Percentiles rank a stretch among this genome's conserved stretches.
Evolutionary conservation across 129 eudicot species (phyloP).

Genomic region (Tagetes patula): DNA sequence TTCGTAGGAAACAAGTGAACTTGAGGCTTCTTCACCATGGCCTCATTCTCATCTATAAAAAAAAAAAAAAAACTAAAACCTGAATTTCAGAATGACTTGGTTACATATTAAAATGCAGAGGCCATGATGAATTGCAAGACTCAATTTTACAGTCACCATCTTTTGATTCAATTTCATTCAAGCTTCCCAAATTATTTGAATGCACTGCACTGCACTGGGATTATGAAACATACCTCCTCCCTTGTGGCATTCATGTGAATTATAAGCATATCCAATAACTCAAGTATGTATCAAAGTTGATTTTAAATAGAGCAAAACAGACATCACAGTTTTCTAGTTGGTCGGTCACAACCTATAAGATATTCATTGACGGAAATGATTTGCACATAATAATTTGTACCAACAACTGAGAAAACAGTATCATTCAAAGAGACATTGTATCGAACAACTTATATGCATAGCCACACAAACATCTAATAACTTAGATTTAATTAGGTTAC

Average conservation of each 20-base stretch:
- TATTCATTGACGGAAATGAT: not conserved
- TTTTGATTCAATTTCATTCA: not conserved
- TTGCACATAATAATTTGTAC: not conserved
- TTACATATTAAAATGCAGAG: constrained; percentile 51
- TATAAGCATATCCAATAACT: constrained; percentile 26
- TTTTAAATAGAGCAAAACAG: not conserved
- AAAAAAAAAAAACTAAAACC: constrained; percentile 89
- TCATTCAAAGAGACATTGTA: not conserved
- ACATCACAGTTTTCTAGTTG: not conserved
- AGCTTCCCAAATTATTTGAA: not conserved
- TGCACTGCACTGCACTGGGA: not conserved
- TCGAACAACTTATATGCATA: not conserved
- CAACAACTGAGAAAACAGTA: not conserved
- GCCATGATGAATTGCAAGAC: constrained; percentile 37
- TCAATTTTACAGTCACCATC: not conserved
- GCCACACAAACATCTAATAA: too few relatives aligned
- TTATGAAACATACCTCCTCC: constrained; percentile 84
- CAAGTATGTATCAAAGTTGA: constrained; percentile 21
- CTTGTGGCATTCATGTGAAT: constrained; percentile 46
- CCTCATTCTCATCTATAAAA: constrained; percentile 61
- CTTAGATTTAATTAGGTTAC: too few relatives aligned
- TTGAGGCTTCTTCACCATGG: constrained; percentile 88
- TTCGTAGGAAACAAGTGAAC: constrained; percentile 28
- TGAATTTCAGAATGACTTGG: constrained; percentile 28
- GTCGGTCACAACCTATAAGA: not conserved